Evolutionary conservation across 2,329 filamentous ascomycete species (phyloP).

Genomic region (Fusarium incarnatum): DNA sequence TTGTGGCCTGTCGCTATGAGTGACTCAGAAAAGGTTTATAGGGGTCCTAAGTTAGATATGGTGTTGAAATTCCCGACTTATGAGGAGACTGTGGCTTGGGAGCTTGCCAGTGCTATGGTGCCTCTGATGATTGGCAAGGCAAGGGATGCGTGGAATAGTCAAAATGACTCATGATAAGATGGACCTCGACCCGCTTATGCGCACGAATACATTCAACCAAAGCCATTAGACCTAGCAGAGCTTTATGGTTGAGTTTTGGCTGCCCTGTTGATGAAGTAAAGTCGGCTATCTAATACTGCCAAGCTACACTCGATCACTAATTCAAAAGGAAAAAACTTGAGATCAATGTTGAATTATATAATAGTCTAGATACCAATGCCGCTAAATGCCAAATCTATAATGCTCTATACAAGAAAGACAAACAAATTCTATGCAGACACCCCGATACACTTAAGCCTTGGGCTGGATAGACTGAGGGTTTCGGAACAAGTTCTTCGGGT

Average conservation of each 20-base stretch:
- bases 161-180: neutral
- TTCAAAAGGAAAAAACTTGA: neutral
- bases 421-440: neutral
- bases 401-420: neutral
- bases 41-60: conserved; percentile 5
- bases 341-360: neutral
- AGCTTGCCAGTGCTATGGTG: conserved; percentile 3
- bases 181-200: neutral
- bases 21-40: conserved; percentile 29
- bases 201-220: neutral
- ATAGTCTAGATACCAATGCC: neutral
- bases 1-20: conserved; percentile 44
- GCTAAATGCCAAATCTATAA: neutral
- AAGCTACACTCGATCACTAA: neutral
- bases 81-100: conserved; percentile 12
- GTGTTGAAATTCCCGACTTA: conserved; percentile 24
- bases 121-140: neutral
- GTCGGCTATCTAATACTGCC: neutral
- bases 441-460: conserved; percentile 1
- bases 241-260: neutral
- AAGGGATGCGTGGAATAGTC: neutral
- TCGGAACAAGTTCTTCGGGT: conserved; percentile 54
- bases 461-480: conserved; percentile 51
- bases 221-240: neutral
- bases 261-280: neutral